Base-by-base conservation (phyloP, 2,329 filamentous ascomycete genomes). In the Seiridium unicorne region DNA sequence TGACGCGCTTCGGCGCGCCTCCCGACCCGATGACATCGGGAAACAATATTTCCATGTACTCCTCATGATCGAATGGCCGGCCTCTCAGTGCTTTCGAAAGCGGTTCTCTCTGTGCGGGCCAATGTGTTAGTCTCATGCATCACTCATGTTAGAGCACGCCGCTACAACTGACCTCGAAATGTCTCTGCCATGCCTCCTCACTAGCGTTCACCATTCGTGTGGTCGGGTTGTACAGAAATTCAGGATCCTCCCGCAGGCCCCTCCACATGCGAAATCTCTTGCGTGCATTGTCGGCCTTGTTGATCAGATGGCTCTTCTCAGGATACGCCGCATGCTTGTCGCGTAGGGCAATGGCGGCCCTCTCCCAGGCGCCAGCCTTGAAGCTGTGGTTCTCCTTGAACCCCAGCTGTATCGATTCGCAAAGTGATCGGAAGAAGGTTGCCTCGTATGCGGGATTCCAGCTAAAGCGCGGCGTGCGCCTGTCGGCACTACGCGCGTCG, bases 221-320 rank as follows among this genome's bases (percentile, higher is more conserved):
- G 32, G 72, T 70, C 4, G 77, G 73, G 62, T 84, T 83, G 66
- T 86, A 87, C 3, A 78, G 69, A 60, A 87, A 87, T 10, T 84
- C 81, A 2, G 81, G 79, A 60, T 87, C 79, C 68, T 86, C 84
- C 32, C 84, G 76, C 64, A 87, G 71, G 31, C 84, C 83, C 18
- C 84, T 74, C 84, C 84, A 87, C 57, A 86, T 74, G n/a, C 84
- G 81, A 62, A 86, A 87, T 66, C 84, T 83, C 71, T 87, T 87
- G 55, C 84, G 79, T 61, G 84, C 84, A 70, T 87, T 87, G 72
- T 87, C 84, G 64, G 82, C 84, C 74, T 87, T 87, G 75, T 87
- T 87, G 71, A 87, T 85, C 42, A 87, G 79, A 58, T 87, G 84
- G 65, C 79, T 81, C 73, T 86, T 86, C 62, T 84, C 80, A n/a